Evolutionary conservation across 495 filamentous ascomycete species (phyloP), one percentile per base, ranked within the genome.

Genomic region (Antarctomyces pellizariae): DNA sequence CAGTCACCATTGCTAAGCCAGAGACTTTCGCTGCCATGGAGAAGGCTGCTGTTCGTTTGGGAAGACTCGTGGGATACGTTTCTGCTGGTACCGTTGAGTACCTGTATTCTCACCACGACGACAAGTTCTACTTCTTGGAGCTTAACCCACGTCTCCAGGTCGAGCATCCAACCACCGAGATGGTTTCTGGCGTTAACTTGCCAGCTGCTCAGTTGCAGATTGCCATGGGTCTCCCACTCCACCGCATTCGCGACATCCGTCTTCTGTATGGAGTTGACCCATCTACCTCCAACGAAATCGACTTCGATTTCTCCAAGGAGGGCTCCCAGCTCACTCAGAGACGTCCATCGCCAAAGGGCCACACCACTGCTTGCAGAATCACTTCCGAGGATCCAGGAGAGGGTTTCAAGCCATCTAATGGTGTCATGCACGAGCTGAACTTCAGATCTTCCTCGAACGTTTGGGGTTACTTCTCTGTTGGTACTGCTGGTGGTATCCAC

Each of bases 381-480:
- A 99, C 86, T 15, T 99, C 89, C 1, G 86, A 99, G 53, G 86
- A 99, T 49, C 86, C 86, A 9, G 86, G 84, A 36, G 86, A 99
- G 62, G 86, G 86, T 16, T 99, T 99, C 67, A 99, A 99, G 62
- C 86, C 86, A 29, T 99, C 86, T 12, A 84, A 80, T 43, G 86
- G 86, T 67, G 90, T 79, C 33, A 86, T 99, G 71, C 86, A 93
- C 55, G 86, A 99, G 45, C 58, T 99, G 39, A 99, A 99, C 59
- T 99, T 99, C 71, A 65, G 86, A 33, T 80, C 71, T 57, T 92
- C 83, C 39, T 93, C 86, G 23, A 99, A 99, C 41, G 86, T 93
- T 20, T 99, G 86, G 86, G 86, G 86, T 61, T 99, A 99, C 53
- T 99, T 99, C 69, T 99, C 86, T 17, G 86, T 99, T 49, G 77